A percentile compares a stretch with the other conserved stretches of the same genome.
Conservation (phyloP, 345 rosid species). For the Arabis alpina region DNA sequence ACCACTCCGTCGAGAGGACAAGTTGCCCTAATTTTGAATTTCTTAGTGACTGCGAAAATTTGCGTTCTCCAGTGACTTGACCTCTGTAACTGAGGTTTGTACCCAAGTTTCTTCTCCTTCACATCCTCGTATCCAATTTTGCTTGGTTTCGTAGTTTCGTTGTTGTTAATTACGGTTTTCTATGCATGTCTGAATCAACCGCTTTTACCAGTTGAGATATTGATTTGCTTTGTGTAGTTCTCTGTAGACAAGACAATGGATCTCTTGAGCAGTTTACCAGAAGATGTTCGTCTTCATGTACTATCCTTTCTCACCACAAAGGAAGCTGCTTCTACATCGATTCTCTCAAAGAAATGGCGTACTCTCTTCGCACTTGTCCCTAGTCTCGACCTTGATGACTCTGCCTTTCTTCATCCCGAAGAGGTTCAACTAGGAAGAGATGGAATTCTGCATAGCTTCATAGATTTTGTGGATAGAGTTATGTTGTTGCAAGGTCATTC, state of each 20-base stretch:
- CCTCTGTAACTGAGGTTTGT: no score
- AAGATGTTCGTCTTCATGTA: constrained; percentile 20
- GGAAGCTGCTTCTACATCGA: constrained; percentile 19
- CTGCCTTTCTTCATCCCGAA: constrained; percentile 25
- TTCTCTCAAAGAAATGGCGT: constrained; percentile 30
- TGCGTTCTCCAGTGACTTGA: not conserved
- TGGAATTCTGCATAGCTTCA: not conserved
- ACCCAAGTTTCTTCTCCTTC: not conserved
- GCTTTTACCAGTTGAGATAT: not conserved
- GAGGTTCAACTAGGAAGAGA: not conserved
- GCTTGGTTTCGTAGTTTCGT: no score
- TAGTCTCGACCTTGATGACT: constrained; percentile 17
- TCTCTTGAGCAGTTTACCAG: constrained; percentile 26
- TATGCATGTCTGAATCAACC: no score
- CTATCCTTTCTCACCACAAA: constrained; percentile 28
- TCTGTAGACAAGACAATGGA: constrained; percentile 24
- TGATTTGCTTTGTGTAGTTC: not conserved
- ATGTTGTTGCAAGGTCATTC: constrained; percentile 11
- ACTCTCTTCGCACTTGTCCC: constrained; percentile 17
- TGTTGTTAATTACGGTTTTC: no score
- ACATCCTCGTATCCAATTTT: not conserved
- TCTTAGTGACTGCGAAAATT: no score
- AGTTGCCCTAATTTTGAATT: not conserved
- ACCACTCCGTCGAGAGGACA: no score
- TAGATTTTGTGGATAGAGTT: constrained; percentile 18